Evolutionary conservation across 257 asterid species (phyloP), one percentile per base, ranked within the genome.

Genomic region (Euphrasia confusa): DNA sequence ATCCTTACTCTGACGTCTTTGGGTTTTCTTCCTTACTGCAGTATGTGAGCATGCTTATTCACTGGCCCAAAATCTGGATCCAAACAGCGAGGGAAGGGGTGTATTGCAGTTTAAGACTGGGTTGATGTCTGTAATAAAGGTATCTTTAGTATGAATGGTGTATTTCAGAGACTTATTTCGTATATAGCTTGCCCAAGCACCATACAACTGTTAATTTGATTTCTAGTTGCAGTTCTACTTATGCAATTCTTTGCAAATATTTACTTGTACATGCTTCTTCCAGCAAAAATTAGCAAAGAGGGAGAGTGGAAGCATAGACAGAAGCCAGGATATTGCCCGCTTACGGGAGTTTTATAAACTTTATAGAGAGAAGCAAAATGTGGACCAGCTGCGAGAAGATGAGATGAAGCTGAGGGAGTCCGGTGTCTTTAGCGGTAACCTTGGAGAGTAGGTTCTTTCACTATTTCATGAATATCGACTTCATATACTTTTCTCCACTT

Each of bases 21-120:
- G 57, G n/a, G 9, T 49, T 64, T 64, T 60, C 40, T 60, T 42
- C 14, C 45, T 50, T 65, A 59, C 64, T 73, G 79, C 89, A 93
- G 99, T 93, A 74, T 93, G 97, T 70, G 99, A 93, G 81, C 93
- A 87, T 83, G 99, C 97, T 60, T 89, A 92, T 76, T 83, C 95
- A 12, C 72, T 92, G 85, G 89, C 99, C 57, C 99, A 92, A 84
- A 92, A 89, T 80, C 81, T 92, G 81, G 99, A 92, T 69, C 99
- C 99, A 50, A 89, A 92, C 70, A 92, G 99, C 39, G 99, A 92
- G 79, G 99, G 99, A 64, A 83, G 99, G 85, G 99, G 99, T 55
- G 99, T 92, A 47, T 72, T 92, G 79, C 99, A 92, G 89, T 92
- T 92, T 81, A 92, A 89, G 85, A 92, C 97, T 61, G 97, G 99